Conservation (phyloP, 495 filamentous ascomycete species). For the Cercophora scortea region DNA sequence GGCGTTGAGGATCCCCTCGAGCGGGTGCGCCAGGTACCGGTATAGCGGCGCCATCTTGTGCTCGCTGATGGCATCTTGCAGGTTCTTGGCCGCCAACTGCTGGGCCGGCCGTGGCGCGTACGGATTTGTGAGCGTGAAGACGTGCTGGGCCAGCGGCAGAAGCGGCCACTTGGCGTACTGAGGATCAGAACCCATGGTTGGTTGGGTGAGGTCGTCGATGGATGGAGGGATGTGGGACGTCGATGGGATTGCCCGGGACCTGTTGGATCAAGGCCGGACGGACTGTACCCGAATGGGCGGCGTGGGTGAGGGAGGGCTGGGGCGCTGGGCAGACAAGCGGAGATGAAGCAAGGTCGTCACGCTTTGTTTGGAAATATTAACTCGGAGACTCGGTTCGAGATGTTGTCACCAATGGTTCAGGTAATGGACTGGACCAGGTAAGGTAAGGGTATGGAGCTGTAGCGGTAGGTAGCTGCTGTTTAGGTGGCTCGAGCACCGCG, state of each 20-base stretch:
- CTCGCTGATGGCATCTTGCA: constrained; percentile 88
- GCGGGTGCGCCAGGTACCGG: constrained; percentile 86
- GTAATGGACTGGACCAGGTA: background rate
- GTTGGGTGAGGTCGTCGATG: background rate
- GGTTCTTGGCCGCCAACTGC: constrained; percentile 67
- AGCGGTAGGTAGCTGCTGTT: background rate
- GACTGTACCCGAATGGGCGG: too few species aligned
- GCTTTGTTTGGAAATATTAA: too few species aligned
- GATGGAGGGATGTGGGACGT: too few species aligned
- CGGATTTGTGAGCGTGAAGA: constrained; percentile 93
- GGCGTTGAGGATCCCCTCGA: constrained; percentile 81
- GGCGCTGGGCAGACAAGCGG: too few species aligned
- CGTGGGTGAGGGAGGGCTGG: too few species aligned
- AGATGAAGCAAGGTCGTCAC: too few species aligned
- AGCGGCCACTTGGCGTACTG: constrained; percentile 94
- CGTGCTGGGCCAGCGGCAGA: constrained; percentile 86
- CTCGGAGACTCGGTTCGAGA: too few species aligned
- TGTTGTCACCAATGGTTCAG: background rate
- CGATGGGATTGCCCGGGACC: too few species aligned
- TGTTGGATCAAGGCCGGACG: too few species aligned
- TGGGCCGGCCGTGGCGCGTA: constrained; percentile 58
- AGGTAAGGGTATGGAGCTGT: background rate
- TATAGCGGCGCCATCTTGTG: constrained; percentile 97
- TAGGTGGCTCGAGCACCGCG: constrained; percentile 8
- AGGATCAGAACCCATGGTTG: constrained; percentile 84